Evolutionary conservation across 1,139 yeast species (phyloP).

Genomic region (Taiozyma sp.): DNA sequence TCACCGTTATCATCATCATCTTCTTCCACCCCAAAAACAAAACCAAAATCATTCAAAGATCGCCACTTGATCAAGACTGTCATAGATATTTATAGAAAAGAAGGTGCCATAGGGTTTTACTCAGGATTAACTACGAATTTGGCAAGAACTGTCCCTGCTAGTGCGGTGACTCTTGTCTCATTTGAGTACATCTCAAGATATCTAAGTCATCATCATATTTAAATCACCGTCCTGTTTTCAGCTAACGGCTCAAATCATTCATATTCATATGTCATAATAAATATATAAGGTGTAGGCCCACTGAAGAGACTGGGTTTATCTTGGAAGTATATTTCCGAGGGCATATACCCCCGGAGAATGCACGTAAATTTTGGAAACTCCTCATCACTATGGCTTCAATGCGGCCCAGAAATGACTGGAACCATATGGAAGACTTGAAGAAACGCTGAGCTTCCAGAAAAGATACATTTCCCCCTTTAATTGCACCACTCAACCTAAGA

Average conservation of each 20-base stretch:
- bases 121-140: constrained; percentile 86
- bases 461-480: background rate
- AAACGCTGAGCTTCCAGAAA: background rate
- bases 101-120: constrained; percentile 81
- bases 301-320: background rate
- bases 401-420: background rate
- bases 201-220: constrained; percentile 6
- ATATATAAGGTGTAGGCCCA: background rate
- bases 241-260: background rate
- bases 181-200: constrained; percentile 78
- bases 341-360: no score
- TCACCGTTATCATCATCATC: constrained; percentile 14
- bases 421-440: background rate
- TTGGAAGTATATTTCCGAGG: background rate
- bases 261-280: background rate
- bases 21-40: constrained; percentile 13
- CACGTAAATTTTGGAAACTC: background rate
- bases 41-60: background rate
- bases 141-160: constrained; percentile 90
- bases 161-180: constrained; percentile 91
- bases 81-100: constrained; percentile 52
- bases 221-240: background rate
- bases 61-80: constrained; percentile 40
- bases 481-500: constrained; percentile 1
- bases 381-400: background rate